A percentile compares a stretch with the other conserved stretches of the same genome.
Conservation (phyloP, 208 protist genomes). For the Leishmania gerbilli region DNA sequence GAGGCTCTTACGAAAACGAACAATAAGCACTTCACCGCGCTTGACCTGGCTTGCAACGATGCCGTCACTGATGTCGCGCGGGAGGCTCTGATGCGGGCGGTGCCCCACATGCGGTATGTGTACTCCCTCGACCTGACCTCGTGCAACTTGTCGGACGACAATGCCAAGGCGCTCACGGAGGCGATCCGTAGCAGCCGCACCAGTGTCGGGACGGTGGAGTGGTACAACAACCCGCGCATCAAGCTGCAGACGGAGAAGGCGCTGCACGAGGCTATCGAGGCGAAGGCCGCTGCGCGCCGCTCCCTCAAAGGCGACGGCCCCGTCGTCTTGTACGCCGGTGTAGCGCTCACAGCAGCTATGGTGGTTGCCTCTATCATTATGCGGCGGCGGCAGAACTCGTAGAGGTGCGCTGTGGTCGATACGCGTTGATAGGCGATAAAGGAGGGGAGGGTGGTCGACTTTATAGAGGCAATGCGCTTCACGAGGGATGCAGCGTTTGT, state of each 20-base stretch:
- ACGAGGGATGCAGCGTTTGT: neutral
- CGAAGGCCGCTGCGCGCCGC: slow-evolving; percentile 33
- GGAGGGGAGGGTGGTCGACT: neutral
- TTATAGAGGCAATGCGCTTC: neutral
- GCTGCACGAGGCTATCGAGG: slow-evolving; percentile 56
- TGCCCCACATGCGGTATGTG: slow-evolving; percentile 46
- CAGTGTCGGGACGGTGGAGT: slow-evolving; percentile 67
- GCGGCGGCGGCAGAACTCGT: slow-evolving; percentile 18
- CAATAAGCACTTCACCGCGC: slow-evolving; percentile 46
- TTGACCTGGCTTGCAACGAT: slow-evolving; percentile 83
- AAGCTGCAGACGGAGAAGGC: slow-evolving; percentile 53
- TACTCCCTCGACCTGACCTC: slow-evolving; percentile 75
- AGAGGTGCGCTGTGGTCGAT: neutral
- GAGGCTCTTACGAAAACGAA: slow-evolving; percentile 62
- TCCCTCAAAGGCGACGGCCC: slow-evolving; percentile 15
- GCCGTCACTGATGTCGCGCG: slow-evolving; percentile 57
- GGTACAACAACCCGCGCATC: slow-evolving; percentile 88
- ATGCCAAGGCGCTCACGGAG: slow-evolving; percentile 43
- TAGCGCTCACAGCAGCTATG: slow-evolving; percentile 26
- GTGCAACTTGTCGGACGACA: slow-evolving; percentile 70
- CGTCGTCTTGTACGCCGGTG: slow-evolving; percentile 22
- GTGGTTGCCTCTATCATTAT: slow-evolving; percentile 28
- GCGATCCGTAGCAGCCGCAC: slow-evolving; percentile 49
- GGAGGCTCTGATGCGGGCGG: slow-evolving; percentile 41
- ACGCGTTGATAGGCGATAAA: neutral